Evolutionary conservation across 1,284 basidiomycete species (phyloP), one percentile per base, ranked within the genome.

Genomic region (Cystobasidium pallidum): DNA sequence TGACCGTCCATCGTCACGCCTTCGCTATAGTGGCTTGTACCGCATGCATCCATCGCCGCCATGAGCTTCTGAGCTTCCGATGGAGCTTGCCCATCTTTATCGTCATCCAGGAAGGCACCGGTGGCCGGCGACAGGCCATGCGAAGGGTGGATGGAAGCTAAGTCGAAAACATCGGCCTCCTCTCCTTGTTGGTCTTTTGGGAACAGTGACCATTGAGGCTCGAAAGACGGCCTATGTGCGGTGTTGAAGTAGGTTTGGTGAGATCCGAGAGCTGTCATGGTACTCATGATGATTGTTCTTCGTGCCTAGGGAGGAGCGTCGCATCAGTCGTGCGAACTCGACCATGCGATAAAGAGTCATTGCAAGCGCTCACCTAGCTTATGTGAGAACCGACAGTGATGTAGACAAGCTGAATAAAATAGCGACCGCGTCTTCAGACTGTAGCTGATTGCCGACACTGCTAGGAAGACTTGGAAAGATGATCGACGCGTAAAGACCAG

Each of bases 61-160:
- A 71, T 59, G 13, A 71, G 15, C 49, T 57, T 57, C 21, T 52
- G 28, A 17, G 68, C 68, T 45, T 52, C 59, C 21, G 67, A 70
- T 34, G 28, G 28, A 24, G 15, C 10, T 4, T 54, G 49, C 21
- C 11, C 49, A 24, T 54, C 51, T n/a, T 26, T 4, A 6, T 17
- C 61, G 19, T 59, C 28, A 15, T 13, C 21, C 21, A 43, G 24
- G 36, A 39, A 66, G 7, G 51, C 26, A 17, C 66, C 66, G 30
- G 21, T 21, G 51, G 43, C 21, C 17, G 58, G 36, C n/a, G 59
- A 52, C 24, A 71, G 34, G 17, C 61, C 61, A 26, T 71, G 68
- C 1, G 59, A 43, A 34, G 68, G 68, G 34, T 71, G 68, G 21
- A 71, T 64, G 8, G 47, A 63, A 15, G 59, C 21, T 13, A 54